phyloP scores from a whole-genome alignment of 495 filamentous ascomycete species.

The Aspergillus saccharolyticus region DNA sequence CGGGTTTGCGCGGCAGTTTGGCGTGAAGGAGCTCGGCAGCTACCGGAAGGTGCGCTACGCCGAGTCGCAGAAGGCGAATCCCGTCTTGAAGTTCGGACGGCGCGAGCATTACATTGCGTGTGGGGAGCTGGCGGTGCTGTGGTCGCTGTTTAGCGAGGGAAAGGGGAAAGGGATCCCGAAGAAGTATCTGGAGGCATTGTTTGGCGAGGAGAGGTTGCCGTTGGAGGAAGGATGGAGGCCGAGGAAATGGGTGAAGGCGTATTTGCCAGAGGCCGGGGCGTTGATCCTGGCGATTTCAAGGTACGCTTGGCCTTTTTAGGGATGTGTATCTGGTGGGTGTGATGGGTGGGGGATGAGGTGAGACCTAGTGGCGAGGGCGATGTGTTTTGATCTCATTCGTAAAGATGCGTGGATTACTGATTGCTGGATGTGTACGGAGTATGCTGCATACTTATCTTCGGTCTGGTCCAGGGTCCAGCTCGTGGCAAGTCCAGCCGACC shows the following conservation, averaged over 20 bases:
- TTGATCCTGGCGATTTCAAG: background rate
- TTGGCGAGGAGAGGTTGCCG: constrained; percentile 18
- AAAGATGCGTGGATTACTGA: too few species aligned
- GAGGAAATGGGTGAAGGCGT: constrained; percentile 7
- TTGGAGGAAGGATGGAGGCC: constrained; percentile 17
- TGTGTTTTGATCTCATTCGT: too few species aligned
- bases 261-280: background rate
- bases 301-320: constrained; percentile 1
- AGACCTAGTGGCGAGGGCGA: too few species aligned
- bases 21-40: constrained; percentile 6
- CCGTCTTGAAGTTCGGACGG: constrained; percentile 2
- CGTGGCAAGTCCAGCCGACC: background rate
- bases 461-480: background rate
- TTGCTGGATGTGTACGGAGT: too few species aligned
- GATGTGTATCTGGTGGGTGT: background rate
- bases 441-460: too few species aligned
- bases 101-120: constrained; percentile 10
- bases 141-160: constrained; percentile 13
- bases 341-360: background rate
- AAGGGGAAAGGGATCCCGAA: constrained; percentile 3
- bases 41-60: constrained; percentile 12
- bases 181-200: constrained; percentile 14
- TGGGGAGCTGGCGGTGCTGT: constrained; percentile 9
- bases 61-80: constrained; percentile 7
- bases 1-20: background rate